Evolutionary conservation across 345 rosid genomes (phyloP).

Genomic region (Citrus glauca): DNA sequence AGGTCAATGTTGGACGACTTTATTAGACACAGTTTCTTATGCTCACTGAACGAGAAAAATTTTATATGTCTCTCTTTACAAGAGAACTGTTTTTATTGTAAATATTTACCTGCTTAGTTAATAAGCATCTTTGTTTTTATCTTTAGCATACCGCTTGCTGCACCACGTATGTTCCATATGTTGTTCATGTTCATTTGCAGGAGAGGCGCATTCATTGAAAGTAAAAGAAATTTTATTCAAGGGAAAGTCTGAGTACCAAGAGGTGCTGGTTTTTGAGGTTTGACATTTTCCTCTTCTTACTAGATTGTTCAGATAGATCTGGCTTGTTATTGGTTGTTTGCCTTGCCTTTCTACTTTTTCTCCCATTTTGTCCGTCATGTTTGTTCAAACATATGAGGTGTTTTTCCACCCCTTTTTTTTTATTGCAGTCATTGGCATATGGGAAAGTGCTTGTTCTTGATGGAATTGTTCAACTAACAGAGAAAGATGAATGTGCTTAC

Average conservation of each 20-base stretch:
- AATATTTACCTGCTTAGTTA: neutral
- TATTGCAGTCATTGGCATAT: conserved; percentile 69
- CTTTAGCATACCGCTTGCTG: neutral
- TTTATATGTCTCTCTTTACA: neutral
- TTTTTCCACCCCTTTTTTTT: conserved; percentile 1
- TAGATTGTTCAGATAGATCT: conserved; percentile 1
- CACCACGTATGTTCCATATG: neutral
- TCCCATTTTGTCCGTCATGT: neutral
- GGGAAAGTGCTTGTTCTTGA: conserved; percentile 99
- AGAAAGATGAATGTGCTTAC: conserved; percentile 95
- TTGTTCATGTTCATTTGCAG: conserved; percentile 33
- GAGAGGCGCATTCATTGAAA: conserved; percentile 92
- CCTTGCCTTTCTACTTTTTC: neutral
- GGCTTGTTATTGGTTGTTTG: neutral
- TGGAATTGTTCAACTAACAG: conserved; percentile 91
- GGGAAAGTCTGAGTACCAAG: conserved; percentile 86
- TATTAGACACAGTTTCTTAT: neutral
- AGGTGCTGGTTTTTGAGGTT: conserved; percentile 92
- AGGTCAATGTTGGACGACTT: neutral
- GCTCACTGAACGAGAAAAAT: neutral
- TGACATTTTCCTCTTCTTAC: conserved; percentile 1
- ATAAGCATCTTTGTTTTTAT: neutral
- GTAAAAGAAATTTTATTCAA: conserved; percentile 66
- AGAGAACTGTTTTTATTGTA: neutral
- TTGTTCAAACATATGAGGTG: neutral